Base-by-base conservation (phyloP, 495 filamentous ascomycete species). In the Aspergillus asperescens region DNA sequence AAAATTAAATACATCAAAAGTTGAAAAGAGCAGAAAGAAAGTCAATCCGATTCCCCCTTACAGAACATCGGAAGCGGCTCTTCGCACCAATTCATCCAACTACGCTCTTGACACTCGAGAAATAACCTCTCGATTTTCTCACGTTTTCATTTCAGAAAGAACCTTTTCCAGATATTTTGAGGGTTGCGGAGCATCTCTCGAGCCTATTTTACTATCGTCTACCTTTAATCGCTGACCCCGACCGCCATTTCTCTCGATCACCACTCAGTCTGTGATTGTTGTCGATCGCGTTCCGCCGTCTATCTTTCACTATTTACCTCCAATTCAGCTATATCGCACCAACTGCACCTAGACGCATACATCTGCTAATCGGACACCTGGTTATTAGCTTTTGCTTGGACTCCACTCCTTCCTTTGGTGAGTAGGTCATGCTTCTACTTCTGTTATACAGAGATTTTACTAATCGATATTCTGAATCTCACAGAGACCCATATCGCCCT, bases 141-240 rank as follows among this genome's bases (percentile, higher is more conserved):
- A 41, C 44, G 39, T 55, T 39, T 60, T 51, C 58, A 55, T 64
- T 53, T 66, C 60, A 32, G 59, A 52, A 42, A 35, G 57, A 52
- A 25, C 59, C 45, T 48, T 60, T 59, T 62, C 47, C 52, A 48
- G 27, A 13, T 58, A 62, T 56, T 37, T 55, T 64, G 62, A 70
- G 68, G 62, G 57, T 66, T 76, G 73, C 72, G 74, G 73, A 68
- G 73, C 73, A 76, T 67, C 60, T 65, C 70, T 67, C 57, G 45
- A 51, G 37, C 32, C 28, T 55, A 58, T 58, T 54, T 60, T 57
- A 53, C 50, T 56, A 52, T 51, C 51, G 42, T 52, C 51, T 10
- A 51, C 55, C 47, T 42, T 60, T 52, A 59, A 56, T 55, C 31
- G 10, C 31, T 25, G 52, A 48, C 48, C 29, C 45, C 49, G 46